Evolutionary conservation across 202 grass and related monocot genomes (phyloP), one percentile per base, ranked within the genome.

Genomic region (Panicum hallii): DNA sequence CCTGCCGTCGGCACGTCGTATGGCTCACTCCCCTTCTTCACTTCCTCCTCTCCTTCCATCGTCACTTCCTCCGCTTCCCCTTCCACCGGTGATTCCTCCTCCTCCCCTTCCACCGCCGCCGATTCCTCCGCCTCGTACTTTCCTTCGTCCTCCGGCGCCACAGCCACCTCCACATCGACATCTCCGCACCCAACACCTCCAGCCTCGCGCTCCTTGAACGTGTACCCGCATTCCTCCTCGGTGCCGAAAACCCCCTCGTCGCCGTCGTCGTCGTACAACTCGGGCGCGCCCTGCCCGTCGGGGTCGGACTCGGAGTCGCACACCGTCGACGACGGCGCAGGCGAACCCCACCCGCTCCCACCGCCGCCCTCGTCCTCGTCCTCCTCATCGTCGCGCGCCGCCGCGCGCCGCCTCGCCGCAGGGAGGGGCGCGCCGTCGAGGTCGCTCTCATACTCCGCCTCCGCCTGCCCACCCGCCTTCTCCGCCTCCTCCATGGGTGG

Each of bases 351-450:
- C 70, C 79, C 45, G 66, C 36, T 36, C 22, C 49, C 73, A 6
- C 82, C 57, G 64, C 44, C 74, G 15, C 78, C n/a, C n/a, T n/a
- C n/a, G n/a, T n/a, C n/a, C n/a, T n/a, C 50, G 32, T 30, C 26
- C 7, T 19, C 69, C 10, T 95, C 91, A 16, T 94, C 89, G 76
- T 94, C 94, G 88, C 90, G 94, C 19, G 89, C 86, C 9, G 73
- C 77, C 74, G 78, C 74, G 53, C 92, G 80, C 64, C 88, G 94
- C 83, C 88, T 91, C 86, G 90, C 62, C 76, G 78, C 26, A 6
- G 84, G 88, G 19, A 92, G 83, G 7, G 78, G 86, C 76, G 74
- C 46, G 70, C 92, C 90, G 49, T 97, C 92, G 53, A 75, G 84
- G 81, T 91, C 88, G 74, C 88, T 89, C 84, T 86, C 88, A 70